phyloP scores from a whole-genome alignment of 805 yeast genomes.

The Saturnispora quitensis region DNA sequence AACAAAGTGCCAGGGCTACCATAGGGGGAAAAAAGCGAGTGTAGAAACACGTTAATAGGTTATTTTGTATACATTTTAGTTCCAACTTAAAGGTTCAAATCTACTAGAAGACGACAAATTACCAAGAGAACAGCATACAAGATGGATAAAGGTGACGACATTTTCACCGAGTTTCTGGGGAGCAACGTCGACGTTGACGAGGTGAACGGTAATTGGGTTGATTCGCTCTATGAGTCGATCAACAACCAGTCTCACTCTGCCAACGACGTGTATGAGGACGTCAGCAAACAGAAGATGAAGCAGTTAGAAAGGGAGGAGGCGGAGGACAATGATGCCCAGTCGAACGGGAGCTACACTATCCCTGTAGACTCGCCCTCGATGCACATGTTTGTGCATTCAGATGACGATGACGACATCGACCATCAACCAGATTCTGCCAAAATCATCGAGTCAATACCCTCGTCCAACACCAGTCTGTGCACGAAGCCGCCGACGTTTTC shows the following conservation, averaged over 20 bases:
- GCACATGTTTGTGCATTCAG: constrained; percentile 10
- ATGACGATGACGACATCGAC: constrained; percentile 6
- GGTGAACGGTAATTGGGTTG: constrained; percentile 6
- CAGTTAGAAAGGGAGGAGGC: not conserved
- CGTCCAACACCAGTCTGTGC: constrained; percentile 2
- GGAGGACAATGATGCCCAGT: not conserved
- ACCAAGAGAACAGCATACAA: not conserved
- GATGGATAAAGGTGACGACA: constrained; percentile 9
- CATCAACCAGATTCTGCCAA: not conserved
- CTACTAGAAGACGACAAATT: too few relatives aligned
- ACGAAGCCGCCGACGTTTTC: constrained; percentile 12
- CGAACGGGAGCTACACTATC: constrained; percentile 13
- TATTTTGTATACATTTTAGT: not conserved
- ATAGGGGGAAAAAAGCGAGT: not conserved
- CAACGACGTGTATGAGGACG: constrained; percentile 3
- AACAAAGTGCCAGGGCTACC: not conserved
- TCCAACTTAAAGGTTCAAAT: not conserved
- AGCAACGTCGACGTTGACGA: not conserved
- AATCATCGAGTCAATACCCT: constrained; percentile 2
- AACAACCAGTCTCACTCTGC: not conserved
- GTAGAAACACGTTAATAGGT: not conserved
- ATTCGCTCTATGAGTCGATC: constrained; percentile 7
- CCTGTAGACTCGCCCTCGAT: constrained; percentile 17
- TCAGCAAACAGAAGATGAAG: constrained; percentile 1
- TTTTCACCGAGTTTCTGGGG: constrained; percentile 10